phyloP scores from a whole-genome alignment of 257 asterid species.

The Forsythia viridissima region DNA sequence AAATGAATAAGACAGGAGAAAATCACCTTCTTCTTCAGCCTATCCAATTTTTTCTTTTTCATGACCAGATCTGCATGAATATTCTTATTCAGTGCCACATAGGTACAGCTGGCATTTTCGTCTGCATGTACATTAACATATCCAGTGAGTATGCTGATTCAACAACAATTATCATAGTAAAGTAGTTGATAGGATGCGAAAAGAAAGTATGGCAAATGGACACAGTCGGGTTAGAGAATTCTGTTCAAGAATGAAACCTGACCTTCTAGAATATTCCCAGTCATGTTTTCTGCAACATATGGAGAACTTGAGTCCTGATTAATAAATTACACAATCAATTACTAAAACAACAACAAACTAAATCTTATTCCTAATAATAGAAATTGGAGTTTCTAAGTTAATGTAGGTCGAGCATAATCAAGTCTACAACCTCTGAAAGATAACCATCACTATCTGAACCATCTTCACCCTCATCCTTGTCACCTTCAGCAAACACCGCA shows the following conservation, averaged over 20 bases:
- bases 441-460: conserved; percentile 95
- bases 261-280: conserved; percentile 57
- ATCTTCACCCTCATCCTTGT: conserved; percentile 43
- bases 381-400: not conserved
- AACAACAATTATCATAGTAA: conserved; percentile 5
- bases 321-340: conserved; percentile 33
- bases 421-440: conserved; percentile 78
- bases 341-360: conserved; percentile 1
- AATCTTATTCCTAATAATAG: not conserved
- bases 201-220: not conserved
- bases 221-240: not conserved
- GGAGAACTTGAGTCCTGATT: conserved; percentile 62
- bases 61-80: conserved; percentile 53
- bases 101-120: conserved; percentile 39
- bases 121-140: conserved; percentile 43
- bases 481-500: conserved; percentile 57
- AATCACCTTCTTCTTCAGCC: conserved; percentile 79
- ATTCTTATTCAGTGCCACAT: conserved; percentile 57
- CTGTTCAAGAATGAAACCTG: conserved; percentile 2
- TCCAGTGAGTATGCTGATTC: conserved; percentile 20
- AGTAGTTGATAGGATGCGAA: conserved; percentile 12
- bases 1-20: conserved; percentile 6
- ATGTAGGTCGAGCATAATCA: conserved; percentile 22
- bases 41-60: conserved; percentile 71
- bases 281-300: conserved; percentile 36